Base-by-base conservation (phyloP, 192 early-diverging fungal genomes). In the Backusella luteola region DNA sequence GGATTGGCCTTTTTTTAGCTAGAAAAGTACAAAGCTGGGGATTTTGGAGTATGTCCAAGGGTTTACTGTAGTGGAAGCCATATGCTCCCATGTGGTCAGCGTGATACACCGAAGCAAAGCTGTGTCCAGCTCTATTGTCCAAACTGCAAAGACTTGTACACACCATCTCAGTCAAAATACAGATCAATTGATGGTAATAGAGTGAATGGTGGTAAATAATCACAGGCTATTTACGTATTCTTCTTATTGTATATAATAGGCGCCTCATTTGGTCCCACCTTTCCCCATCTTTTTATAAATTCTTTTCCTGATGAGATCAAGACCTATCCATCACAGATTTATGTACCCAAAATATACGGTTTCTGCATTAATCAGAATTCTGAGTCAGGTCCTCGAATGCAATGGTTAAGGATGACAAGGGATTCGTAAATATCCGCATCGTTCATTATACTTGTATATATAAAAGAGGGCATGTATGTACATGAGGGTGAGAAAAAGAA, bases 251-350 rank as follows among this genome's bases (percentile, higher is more conserved):
- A 73, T 84, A 81, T 71, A 72, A 19, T 83, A 90, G 95, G 98
- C 69, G 94, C 96, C 39, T 93, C 91, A 81, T 99, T 99, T 87
- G 97, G 97, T 38, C 94, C 98, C 19, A 96, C 96, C 4, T 97
- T 99, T 81, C 92, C 96, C 11, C 93, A 96, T 79, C 84, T 99
- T 76, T 90, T 98, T 66, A 93, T 97, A 83, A 89, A 94, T 83
- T 91, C 91, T 9, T 97, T 92, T 86, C 93, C 96, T 0, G 89
- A 93, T 41, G 77, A 94, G 39, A 81, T 92, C 15, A 94, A 93
- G 70, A 73, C 76, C 32, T 79, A 85, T 5, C 79, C 79, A 67
- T 74, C 80, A 49, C 85, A 86, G 34, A 86, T 93, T 29, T 98
- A 97, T 84, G 82, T 85, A 6, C 95, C 95, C 29, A 88, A 85